phyloP scores from a whole-genome alignment of 176 grass and related monocot species.

The Zizania latifolia region DNA sequence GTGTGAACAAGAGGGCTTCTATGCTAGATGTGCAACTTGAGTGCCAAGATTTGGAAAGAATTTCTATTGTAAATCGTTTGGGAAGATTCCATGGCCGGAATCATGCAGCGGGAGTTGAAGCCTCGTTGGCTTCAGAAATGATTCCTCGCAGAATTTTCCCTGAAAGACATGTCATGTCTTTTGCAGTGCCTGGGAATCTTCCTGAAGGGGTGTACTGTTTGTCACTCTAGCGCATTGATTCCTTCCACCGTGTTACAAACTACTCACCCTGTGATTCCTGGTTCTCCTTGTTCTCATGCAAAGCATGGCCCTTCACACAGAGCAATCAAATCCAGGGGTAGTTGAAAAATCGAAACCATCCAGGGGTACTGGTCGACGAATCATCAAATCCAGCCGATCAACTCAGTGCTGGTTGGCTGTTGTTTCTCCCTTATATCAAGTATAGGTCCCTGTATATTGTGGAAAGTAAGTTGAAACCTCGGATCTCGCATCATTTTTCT shows the following conservation, averaged over 20 bases:
- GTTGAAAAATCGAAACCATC: constrained; percentile 15
- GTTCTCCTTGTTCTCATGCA: constrained; percentile 47
- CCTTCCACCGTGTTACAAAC: constrained; percentile 17
- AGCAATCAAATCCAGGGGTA: constrained; percentile 31
- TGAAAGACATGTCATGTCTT: constrained; percentile 67
- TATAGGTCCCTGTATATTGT: constrained; percentile 82
- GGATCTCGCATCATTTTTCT: constrained; percentile 51
- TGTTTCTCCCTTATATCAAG: constrained; percentile 47
- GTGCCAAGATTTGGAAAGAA: constrained; percentile 91
- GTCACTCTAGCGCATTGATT: constrained; percentile 57
- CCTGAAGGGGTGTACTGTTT: constrained; percentile 62
- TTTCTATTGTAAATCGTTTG: constrained; percentile 77
- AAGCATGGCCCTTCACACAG: constrained; percentile 35
- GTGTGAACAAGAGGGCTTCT: constrained; percentile 74
- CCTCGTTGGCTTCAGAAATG: constrained; percentile 42
- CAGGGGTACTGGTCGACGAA: too few species aligned
- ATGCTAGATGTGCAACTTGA: constrained; percentile 83
- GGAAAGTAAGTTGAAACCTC: constrained; percentile 42
- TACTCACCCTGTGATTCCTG: constrained; percentile 15
- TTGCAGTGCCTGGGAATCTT: constrained; percentile 67
- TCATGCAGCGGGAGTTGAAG: constrained; percentile 44
- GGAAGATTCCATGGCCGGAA: constrained; percentile 85
- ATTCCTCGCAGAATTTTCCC: constrained; percentile 44
- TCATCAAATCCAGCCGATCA: constrained; percentile 56
- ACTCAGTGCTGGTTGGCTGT: constrained; percentile 38